Evolutionary conservation across 1,284 basidiomycete genomes (phyloP), one percentile per base, ranked within the genome.

Genomic region (Pyrrhoderma noxium): DNA sequence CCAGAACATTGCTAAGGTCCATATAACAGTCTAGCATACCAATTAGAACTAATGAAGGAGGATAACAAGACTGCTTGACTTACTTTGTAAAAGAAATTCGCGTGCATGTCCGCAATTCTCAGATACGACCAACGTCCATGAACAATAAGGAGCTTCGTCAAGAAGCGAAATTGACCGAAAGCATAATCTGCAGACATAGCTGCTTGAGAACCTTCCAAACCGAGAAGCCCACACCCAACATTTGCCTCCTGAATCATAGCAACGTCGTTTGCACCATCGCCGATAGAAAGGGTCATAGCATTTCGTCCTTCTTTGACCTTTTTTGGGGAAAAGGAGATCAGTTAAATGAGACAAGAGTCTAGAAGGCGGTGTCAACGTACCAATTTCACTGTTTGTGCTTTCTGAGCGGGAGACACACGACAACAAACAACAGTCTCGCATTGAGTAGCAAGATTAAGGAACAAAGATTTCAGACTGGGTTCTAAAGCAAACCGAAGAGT

Each of bases 161-260:
- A 68, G 74, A 87, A 98, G 49, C 94, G 76, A 74, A 99, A 99
- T 64, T 98, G 95, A 1, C 93, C 94, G 70, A 98, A 94, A 0
- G 94, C 94, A 60, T 97, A 98, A 67, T 98, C 95, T 13, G 95
- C 93, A 19, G 93, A 96, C 93, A 98, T 98, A 41, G 94, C 93
- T 21, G 95, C 95, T 67, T 99, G 95, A 19, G 93, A 94, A 49
- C 95, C 95, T 66, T 99, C 95, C 42, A 95, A 79, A 48, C 95
- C 95, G 56, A 93, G 82, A 22, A 98, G 75, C 22, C 95, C 95
- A 61, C 94, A 93, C 3, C 95, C 95, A 59, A 96, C 85, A 66
- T 98, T 95, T 34, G 95, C 95, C 63, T 97, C 94, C 66, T 99
- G 95, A 58, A 99, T 99, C 92, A 95, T 95, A 3, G 91, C 91